Evolutionary conservation across 306 rosid species (phyloP), one percentile per base, ranked within the genome.

Genomic region (Mimosa pudica): DNA sequence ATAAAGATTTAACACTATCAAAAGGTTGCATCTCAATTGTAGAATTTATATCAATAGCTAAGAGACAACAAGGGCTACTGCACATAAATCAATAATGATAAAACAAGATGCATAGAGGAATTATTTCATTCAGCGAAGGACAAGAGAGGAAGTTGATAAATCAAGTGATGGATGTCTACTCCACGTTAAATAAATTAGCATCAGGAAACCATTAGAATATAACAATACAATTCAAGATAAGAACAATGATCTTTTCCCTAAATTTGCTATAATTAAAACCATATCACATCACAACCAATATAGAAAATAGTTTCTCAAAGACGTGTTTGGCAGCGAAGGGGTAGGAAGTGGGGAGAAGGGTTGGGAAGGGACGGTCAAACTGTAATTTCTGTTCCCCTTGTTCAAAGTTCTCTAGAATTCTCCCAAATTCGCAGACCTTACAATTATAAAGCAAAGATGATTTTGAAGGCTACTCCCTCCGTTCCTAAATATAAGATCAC

Each of bases 11-110:
- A 5, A 47, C 20, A 70, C 58, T 20, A 24, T 45, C 74, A 24
- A 70, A 46, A 70, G 58, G 1, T 24, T 10, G 74, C 35, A 47
- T 20, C 35, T 70, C 74, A 70, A 47, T 24, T 45, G 7, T 46
- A 12, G 41, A 20, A 52, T 70, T 38, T 17, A 45, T 70, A 46
- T 70, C 8, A 20, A 46, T 46, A 10, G 42, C 57, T 70, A n/a
- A 20, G 18, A 47, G 74, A 24, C 57, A 20, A 30, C 47, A 49
- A 32, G 32, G 8, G 32, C 58, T 46, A 47, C 74, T 12, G 30
- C 30, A 14, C 30, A 33, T 44, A 69, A 60, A 69, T 65, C 49
- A 55, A n/a, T 58, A 80, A 14, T 70, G 86, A 68, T 42, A 79
- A 35, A 57, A 10, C 54, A 67, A 38, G 78, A 78, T 42, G 44